Evolutionary conservation across 371 early-diverging fungal genomes (phyloP), one percentile per base, ranked within the genome.

Genomic region (Rhizopus sp.): DNA sequence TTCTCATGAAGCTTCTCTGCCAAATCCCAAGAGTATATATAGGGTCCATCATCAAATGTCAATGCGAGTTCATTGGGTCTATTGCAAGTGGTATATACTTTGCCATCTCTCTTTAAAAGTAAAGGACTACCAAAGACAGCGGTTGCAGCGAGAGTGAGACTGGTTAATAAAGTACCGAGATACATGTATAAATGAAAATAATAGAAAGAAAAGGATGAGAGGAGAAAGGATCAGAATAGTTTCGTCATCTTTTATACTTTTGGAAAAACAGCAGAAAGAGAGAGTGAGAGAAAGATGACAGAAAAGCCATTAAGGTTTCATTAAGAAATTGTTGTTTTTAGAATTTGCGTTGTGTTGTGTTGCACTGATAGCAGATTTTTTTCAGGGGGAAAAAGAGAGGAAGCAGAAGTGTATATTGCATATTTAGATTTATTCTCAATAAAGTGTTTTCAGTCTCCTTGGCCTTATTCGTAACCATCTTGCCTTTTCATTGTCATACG

Each of bases 1-100:
- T 64, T 37, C 2, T 60, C 41, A 5, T 62, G 23, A 13, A 69
- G 50, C 3, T 12, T 16, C 9, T 61, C 55, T 9, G 65, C 60
- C 23, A 69, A 48, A 29, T 55, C 55, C 42, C 55, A 61, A 4
- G 64, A 58, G 38, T 60, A 62, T 44, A 57, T 33, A 30, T 44
- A 51, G 15, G 69, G 69, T 12, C 69, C 69, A 59, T 69, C 69
- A 30, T 69, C 69, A 53, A 64, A 69, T 5, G 69, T 69, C 49
- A 69, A 49, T 15, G 69, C 61, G 51, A 69, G 64, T 8, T 51
- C 34, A 5, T 59, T 59, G 15, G 66, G 55, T 33, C 42, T 34
- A 17, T 60, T 57, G 58, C 69, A 69, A 9, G 53, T 34, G 1
- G 30, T 45, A 9, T 65, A 59, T 7, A 59, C 49, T 4, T 34